Base-by-base conservation (phyloP, 2,329 filamentous ascomycete species). In the Davidsoniella virescens region DNA sequence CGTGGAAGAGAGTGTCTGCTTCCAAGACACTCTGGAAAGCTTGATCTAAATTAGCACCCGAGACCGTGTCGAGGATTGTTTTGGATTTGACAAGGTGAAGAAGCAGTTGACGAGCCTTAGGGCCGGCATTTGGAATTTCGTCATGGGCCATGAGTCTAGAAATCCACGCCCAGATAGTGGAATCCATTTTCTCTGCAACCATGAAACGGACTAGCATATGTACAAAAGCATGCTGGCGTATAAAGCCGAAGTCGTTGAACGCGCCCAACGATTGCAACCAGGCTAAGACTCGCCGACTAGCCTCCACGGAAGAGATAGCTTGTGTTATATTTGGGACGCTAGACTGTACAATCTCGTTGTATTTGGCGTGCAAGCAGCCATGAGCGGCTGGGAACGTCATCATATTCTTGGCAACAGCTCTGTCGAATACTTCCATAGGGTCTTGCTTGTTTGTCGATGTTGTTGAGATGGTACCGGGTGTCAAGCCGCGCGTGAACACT, bases 391-490 rank as follows among this genome's bases (percentile, higher is more conserved):
- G 63, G 1, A 68, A 58, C 3, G 67, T 77, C 75, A 79, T 76
- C 56, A 78, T 65, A 37, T 73, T 73, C 57, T 66, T 68, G 10
- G 71, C 66, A 2, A 74, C 73, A 16, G 74, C 75, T 51, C 68
- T 65, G 54, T 76, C 69, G 53, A 79, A 79, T 3, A 78, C 67
- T 38, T 71, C 66, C 64, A 75, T 71, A 3, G 71, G 72, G 41
- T 72, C 67, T 5, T 33, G 37, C 26, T 63, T 60, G 45, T 60
- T 58, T n/a, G 42, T 5, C 2, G 38, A 52, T 57, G 53, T 3
- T 33, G 36, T 36, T 44, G 46, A 12, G 10, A 50, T 39, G 55
- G 20, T 60, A 59, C 25, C 60, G 12, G 29, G 29, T 2, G 4
- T 33, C 57, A 49, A 64, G 63, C 55, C 61, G 63, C 49, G 59